Percentiles rank a stretch among this genome's conserved stretches.
phyloP scores from a whole-genome alignment of 148 eudicot genomes.

The Fagopyrum esculentum region DNA sequence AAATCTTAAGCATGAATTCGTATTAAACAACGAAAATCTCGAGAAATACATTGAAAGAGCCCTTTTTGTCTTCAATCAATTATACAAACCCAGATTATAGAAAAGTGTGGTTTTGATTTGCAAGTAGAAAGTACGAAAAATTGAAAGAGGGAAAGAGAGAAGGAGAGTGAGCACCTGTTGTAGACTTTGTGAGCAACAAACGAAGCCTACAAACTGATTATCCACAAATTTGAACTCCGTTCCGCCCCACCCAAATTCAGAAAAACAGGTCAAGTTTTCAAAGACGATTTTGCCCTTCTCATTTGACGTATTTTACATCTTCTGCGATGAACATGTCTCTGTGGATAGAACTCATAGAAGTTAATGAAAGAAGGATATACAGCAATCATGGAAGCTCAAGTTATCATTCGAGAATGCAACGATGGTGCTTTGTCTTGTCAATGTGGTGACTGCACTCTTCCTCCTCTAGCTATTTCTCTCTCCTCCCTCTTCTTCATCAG shows the following conservation, averaged over 20 bases:
- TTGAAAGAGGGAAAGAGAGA: neutral
- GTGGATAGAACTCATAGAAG: no score
- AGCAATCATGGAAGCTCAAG: constrained; percentile 31
- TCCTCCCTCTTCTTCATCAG: constrained; percentile 33
- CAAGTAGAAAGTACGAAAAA: neutral
- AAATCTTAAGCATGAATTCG: neutral
- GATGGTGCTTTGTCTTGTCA: constrained; percentile 48
- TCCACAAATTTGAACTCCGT: constrained; percentile 5
- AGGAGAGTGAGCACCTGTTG: constrained; percentile 7
- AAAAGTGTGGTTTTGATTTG: neutral
- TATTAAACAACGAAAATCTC: neutral
- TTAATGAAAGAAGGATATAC: constrained; percentile 21
- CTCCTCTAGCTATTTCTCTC: constrained; percentile 54
- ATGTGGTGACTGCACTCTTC: constrained; percentile 52
- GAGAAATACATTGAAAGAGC: neutral
- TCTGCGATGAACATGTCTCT: neutral
- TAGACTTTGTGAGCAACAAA: neutral
- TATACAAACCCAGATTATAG: neutral
- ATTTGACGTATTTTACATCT: neutral
- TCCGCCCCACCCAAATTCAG: constrained; percentile 7
- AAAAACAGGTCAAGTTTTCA: neutral
- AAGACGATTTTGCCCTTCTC: constrained; percentile 5
- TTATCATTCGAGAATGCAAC: constrained; percentile 76
- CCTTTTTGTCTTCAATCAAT: neutral
- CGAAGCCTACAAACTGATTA: constrained; percentile 4